These are phyloP conservation scores for Colletotrichum salicis DNA, from an alignment of 2,329 filamentous ascomycete species.

Conservation along the genomic window DNA sequence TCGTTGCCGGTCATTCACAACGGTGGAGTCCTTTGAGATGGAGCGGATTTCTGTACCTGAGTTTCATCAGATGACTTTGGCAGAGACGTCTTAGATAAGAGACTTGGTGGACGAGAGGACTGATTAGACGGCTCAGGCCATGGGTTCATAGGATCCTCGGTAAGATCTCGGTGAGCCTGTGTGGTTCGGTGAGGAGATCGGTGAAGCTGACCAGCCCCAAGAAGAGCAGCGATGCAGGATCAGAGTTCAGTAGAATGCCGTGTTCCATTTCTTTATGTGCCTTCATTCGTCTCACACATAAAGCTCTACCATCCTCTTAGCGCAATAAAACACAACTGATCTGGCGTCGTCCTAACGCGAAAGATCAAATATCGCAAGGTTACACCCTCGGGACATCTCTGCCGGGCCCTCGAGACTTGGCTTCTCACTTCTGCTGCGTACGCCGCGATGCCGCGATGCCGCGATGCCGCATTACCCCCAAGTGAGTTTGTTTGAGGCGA, in stretches of 20 bases:
- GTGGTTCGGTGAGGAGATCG: not conserved
- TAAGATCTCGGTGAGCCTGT: not conserved
- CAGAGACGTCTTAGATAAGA: not conserved
- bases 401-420: conserved; percentile 2
- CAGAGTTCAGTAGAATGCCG: not conserved
- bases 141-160: not conserved
- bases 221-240: not conserved
- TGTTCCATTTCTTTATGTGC: not conserved
- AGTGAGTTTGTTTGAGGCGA: not conserved
- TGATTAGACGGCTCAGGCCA: not conserved
- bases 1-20: conserved; percentile 4
- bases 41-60: not conserved
- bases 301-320: not conserved
- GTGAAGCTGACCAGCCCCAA: too few species aligned
- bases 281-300: not conserved
- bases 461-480: not conserved
- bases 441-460: conserved; percentile 9
- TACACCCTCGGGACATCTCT: not conserved
- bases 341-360: not conserved
- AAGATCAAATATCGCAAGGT: not conserved
- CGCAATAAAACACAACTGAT: not conserved
- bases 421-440: not conserved
- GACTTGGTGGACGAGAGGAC: not conserved
- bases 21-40: not conserved
- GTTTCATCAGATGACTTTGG: conserved; percentile 1